These are phyloP conservation scores for Gastrodia elata DNA, from an alignment of 106 monocot genomes.

Conservation along the genomic window DNA sequence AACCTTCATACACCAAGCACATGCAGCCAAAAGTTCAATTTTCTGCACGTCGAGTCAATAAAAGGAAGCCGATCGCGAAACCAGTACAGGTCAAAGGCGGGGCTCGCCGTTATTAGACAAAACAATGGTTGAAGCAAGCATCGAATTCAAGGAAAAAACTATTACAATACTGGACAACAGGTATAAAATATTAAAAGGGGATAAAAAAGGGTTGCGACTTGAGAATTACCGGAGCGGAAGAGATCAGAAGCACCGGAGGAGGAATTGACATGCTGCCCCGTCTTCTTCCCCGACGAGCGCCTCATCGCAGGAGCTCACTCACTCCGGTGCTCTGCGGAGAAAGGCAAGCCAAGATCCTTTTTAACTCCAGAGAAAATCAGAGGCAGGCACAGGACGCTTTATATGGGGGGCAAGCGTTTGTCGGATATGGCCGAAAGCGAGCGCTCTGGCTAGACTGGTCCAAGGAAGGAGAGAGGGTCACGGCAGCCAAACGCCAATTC, in stretches of 20 bases:
- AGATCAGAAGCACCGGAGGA: slow-evolving; percentile 7
- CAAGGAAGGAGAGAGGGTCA: background rate
- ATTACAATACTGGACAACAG: background rate
- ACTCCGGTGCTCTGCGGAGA: background rate
- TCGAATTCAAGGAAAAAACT: background rate
- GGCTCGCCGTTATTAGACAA: background rate
- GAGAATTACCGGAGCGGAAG: slow-evolving; percentile 4
- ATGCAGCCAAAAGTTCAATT: background rate
- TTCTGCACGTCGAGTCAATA: background rate
- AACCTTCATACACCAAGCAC: background rate
- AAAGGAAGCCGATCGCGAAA: background rate
- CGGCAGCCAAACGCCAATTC: no score
- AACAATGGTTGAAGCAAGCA: background rate
- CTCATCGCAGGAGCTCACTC: background rate
- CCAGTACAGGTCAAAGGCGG: background rate
- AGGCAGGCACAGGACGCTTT: no score
- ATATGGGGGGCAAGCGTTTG: background rate
- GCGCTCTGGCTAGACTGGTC: background rate
- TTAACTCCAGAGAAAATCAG: background rate
- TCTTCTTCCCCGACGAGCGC: slow-evolving; percentile 7
- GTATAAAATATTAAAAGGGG: background rate
- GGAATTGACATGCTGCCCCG: slow-evolving; percentile 4
- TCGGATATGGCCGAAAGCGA: background rate
- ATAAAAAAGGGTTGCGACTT: background rate
- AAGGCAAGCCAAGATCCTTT: background rate